These are phyloP conservation scores for Neolentinus lepideus DNA, from an alignment of 1,284 basidiomycete species.

Conservation along the genomic window DNA sequence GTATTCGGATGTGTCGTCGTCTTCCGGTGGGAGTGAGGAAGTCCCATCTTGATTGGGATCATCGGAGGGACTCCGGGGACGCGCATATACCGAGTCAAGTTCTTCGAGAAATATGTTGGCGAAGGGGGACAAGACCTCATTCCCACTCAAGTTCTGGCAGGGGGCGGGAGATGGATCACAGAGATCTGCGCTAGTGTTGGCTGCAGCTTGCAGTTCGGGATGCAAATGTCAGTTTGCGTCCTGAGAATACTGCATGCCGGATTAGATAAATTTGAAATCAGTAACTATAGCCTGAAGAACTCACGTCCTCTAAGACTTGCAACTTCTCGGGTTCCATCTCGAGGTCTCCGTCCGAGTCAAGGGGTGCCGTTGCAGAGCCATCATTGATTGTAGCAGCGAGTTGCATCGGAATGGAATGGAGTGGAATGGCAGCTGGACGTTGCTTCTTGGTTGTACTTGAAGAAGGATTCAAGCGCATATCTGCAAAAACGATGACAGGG, in stretches of 20 bases:
- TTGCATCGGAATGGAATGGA: not conserved
- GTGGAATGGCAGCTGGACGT: not conserved
- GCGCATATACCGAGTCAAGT: not conserved
- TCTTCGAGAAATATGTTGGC: not conserved
- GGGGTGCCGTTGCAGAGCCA: not conserved
- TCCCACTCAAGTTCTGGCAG: not conserved
- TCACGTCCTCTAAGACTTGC: not conserved
- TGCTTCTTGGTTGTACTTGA: not conserved
- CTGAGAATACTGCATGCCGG: not conserved
- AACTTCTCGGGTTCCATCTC: not conserved
- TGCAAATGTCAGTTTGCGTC: not conserved
- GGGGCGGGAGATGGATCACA: not conserved
- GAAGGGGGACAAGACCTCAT: not conserved
- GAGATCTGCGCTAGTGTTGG: not conserved
- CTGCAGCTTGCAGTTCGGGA: not conserved
- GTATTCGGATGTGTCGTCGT: not conserved
- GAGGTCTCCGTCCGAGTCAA: not conserved
- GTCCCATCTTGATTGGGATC: not conserved
- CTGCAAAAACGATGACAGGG: too few species aligned
- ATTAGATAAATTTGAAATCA: not conserved
- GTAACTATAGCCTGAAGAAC: not conserved
- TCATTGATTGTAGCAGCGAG: not conserved
- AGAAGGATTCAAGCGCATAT: too few species aligned
- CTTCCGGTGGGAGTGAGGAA: too few species aligned
- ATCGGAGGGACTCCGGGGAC: not conserved